phyloP scores from a whole-genome alignment of 208 protist genomes.

The Leishmania major region DNA sequence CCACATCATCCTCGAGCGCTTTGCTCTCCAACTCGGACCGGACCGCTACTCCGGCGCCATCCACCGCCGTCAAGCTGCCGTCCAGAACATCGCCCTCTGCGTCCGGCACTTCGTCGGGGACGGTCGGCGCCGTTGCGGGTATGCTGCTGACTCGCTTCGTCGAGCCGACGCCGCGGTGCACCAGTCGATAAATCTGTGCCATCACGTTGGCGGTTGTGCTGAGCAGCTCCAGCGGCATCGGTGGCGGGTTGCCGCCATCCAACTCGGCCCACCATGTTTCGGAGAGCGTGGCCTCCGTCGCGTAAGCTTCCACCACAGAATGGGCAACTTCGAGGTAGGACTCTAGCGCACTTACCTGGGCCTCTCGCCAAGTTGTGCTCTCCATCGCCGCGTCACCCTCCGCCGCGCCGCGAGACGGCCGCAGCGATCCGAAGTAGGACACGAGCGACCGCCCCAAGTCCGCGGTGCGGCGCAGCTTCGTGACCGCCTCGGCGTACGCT shows the following conservation, averaged over 20 bases:
- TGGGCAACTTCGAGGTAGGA: conserved; percentile 23
- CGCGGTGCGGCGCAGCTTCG: conserved; percentile 18
- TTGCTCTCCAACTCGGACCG: neutral
- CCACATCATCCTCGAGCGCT: neutral
- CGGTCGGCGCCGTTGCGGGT: neutral
- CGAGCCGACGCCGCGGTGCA: neutral
- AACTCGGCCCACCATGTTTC: conserved; percentile 18
- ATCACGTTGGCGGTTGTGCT: conserved; percentile 24
- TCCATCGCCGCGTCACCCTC: neutral
- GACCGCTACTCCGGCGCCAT: neutral
- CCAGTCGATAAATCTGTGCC: conserved; percentile 32
- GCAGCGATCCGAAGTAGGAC: conserved; percentile 14
- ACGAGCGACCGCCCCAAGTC: conserved; percentile 18
- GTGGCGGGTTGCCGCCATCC: neutral
- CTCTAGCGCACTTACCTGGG: neutral
- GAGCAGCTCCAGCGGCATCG: conserved; percentile 26
- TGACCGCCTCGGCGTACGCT: conserved; percentile 11
- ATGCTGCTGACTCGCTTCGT: neutral
- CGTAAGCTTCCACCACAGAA: conserved; percentile 10
- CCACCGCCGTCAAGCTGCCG: neutral
- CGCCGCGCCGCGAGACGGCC: neutral
- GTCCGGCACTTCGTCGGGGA: conserved; percentile 8
- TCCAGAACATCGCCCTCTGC: neutral
- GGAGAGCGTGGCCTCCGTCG: conserved; percentile 19
- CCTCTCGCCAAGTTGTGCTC: conserved; percentile 3